Evolutionary conservation across 2,329 filamentous ascomycete genomes (phyloP).

Genomic region (Aureobasidium sp.): DNA sequence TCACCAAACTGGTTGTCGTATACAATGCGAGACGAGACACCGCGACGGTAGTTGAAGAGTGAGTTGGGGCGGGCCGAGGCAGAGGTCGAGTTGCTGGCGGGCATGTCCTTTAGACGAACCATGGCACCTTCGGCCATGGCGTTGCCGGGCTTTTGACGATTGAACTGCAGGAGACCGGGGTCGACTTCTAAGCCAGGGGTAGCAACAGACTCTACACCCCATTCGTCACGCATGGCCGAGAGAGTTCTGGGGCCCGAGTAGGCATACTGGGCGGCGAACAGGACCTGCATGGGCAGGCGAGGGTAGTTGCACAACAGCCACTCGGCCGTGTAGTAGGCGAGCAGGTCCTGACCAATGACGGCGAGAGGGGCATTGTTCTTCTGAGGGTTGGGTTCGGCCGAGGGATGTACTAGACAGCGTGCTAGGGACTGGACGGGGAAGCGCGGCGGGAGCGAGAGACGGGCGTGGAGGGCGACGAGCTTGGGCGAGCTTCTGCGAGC

Average conservation of each 20-base stretch:
- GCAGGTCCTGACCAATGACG: slow-evolving; percentile 71
- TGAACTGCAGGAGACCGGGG: slow-evolving; percentile 80
- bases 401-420: slow-evolving; percentile 74
- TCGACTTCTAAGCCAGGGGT: slow-evolving; percentile 88
- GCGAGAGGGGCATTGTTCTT: slow-evolving; percentile 89
- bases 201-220: slow-evolving; percentile 86
- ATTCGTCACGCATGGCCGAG: slow-evolving; percentile 67
- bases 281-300: slow-evolving; percentile 78
- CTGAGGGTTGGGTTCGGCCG: slow-evolving; percentile 68
- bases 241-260: slow-evolving; percentile 74
- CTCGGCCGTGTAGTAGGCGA: slow-evolving; percentile 85
- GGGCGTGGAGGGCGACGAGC: slow-evolving; percentile 84
- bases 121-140: slow-evolving; percentile 27
- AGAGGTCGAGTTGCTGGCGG: slow-evolving; percentile 18
- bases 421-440: slow-evolving; percentile 82
- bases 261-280: slow-evolving; percentile 79
- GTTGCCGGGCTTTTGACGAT: slow-evolving; percentile 40
- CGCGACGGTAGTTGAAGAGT: slow-evolving; percentile 55
- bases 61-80: slow-evolving; percentile 39
- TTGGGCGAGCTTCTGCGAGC: slow-evolving; percentile 61
- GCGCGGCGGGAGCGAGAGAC: slow-evolving; percentile 72
- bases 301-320: slow-evolving; percentile 83
- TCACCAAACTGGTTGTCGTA: slow-evolving; percentile 84
- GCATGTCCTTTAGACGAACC: slow-evolving; percentile 28
- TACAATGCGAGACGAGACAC: slow-evolving; percentile 69